Evolutionary conservation across 225 moss, liverwort and hornwort genomes (phyloP).

Genomic region (Asterella californica): DNA sequence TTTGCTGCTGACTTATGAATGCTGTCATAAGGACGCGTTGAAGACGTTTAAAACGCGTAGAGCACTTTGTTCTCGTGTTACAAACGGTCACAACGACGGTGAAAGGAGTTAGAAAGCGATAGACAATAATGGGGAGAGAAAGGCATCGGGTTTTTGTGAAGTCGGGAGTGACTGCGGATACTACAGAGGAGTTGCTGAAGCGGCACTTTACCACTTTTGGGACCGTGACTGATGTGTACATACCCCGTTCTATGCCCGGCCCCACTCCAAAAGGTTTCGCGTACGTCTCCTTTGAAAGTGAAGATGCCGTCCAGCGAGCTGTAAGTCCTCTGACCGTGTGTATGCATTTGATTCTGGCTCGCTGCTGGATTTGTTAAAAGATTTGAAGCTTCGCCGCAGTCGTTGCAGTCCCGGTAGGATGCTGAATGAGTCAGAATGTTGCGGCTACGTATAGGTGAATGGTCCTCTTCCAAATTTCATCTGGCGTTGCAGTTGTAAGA

Average conservation of each 20-base stretch:
- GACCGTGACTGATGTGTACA: constrained; percentile 72
- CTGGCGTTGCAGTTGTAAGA: neutral
- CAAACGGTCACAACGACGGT: neutral
- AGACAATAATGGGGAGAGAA: constrained; percentile 44
- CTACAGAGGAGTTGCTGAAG: constrained; percentile 60
- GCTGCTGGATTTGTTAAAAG: neutral
- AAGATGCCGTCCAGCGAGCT: constrained; percentile 61
- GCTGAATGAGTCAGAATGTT: neutral
- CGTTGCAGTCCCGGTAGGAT: neutral
- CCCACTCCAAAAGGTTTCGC: constrained; percentile 74
- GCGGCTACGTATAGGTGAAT: neutral
- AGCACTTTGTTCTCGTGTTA: neutral
- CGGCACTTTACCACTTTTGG: constrained; percentile 61
- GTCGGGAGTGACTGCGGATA: constrained; percentile 66
- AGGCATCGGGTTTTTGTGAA: constrained; percentile 79
- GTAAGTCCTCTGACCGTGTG: constrained; percentile 32
- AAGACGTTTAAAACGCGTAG: neutral
- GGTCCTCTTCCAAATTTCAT: neutral
- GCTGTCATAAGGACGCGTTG: neutral
- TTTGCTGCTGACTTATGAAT: neutral
- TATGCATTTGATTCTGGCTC: neutral
- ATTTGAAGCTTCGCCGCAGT: neutral
- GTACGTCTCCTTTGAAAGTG: constrained; percentile 68
- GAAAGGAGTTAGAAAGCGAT: neutral
- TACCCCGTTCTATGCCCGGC: constrained; percentile 59